A percentile compares a stretch with the other conserved stretches of the same genome.
Conservation (phyloP, 306 rosid genomes). For the Gillenia trifoliata region DNA sequence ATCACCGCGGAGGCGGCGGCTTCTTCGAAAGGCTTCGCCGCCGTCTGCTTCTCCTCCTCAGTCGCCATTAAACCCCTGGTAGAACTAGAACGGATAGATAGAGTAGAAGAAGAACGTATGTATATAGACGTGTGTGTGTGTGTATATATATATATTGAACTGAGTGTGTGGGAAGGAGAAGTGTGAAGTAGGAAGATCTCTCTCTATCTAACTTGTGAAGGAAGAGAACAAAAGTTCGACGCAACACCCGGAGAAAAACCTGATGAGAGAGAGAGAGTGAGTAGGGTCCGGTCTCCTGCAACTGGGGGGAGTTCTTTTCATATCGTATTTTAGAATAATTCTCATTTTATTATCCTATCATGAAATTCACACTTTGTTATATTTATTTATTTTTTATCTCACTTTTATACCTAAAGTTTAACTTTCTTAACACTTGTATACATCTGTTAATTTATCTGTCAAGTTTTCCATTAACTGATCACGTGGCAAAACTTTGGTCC, state of each 20-base stretch:
- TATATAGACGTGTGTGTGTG: neutral
- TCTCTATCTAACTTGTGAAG: neutral
- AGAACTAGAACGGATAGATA: neutral
- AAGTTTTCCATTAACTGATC: no score
- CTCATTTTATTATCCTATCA: no score
- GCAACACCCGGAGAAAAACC: neutral
- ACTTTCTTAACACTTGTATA: no score
- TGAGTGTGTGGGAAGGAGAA: neutral
- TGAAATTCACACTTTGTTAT: no score
- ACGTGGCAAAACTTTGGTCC: no score
- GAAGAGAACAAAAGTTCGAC: neutral
- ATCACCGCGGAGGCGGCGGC: conserved; percentile 22
- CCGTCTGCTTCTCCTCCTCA: neutral
- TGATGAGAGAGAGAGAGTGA: neutral
- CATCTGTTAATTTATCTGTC: no score
- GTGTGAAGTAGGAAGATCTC: neutral
- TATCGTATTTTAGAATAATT: no score
- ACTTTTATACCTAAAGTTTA: no score
- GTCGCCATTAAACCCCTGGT: conserved; percentile 4
- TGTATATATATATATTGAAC: neutral
- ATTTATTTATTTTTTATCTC: no score
- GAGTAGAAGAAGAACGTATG: neutral
- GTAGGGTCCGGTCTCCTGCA: neutral
- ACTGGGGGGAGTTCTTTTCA: no score
- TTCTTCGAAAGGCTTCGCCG: neutral